Base-by-base conservation (phyloP, 179 eudicot genomes). In the Pouteria campechiana region DNA sequence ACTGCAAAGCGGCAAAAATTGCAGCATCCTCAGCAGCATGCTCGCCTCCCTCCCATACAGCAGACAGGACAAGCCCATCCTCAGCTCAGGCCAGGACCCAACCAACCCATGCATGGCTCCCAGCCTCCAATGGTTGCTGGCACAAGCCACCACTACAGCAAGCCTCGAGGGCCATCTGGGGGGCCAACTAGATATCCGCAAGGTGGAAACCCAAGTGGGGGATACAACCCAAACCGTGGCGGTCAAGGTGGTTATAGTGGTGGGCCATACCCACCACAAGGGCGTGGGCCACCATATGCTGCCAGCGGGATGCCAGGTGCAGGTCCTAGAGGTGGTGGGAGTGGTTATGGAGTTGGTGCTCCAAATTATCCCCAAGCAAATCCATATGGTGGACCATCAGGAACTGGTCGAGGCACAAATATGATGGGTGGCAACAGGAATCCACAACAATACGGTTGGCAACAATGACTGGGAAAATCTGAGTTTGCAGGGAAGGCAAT, bases 371-470 rank as follows among this genome's bases (percentile, higher is more conserved):
- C 64, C 6, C 86, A 75, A 65, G 61, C 65, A 57, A 61, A 78
- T 3, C 69, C 71, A 23, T 75, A 69, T 6, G 75, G 69, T 54
- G 87, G 81, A 24, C 77, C 73, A 32, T 67, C 84, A 0, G 71
- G 86, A 32, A 35, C 72, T 7, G 83, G 88, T 7, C 68, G 89
- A 13, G 83, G 90, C n/a, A 66, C 78, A 20, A 83, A 49, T 44
- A 59, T 64, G 61, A 54, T 61, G 63, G 79, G 75, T 18, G 66
- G 80, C 23, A 88, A 67, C 50, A 70, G 89, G 7, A 78, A 73
- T 57, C n/a, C n/a, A n/a, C 84, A 80, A 55, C 96, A 76, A 46
- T 76, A 72, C 54, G 81, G 89, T 18, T 76, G 86, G 83, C 78
- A 72, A 63, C 82, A 75, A 44, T 65, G 42, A 57, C 53, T n/a